phyloP scores from a whole-genome alignment of 306 rosid species.

The Lathyrus oleraceus region DNA sequence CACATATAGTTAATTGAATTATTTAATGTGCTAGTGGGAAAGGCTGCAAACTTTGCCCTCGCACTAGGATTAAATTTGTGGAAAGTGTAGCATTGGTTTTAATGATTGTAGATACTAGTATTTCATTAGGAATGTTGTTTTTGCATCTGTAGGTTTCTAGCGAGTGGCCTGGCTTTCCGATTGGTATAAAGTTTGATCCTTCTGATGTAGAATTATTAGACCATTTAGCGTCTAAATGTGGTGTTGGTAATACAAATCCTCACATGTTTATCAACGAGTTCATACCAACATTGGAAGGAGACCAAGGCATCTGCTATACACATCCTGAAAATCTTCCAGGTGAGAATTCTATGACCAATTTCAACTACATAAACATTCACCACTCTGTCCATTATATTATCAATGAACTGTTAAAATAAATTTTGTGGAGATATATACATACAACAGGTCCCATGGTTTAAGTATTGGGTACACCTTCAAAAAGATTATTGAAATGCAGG shows the following conservation, averaged over 20 bases:
- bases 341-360: conserved; percentile 38
- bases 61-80: not conserved
- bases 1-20: not conserved
- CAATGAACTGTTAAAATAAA: conserved; percentile 15
- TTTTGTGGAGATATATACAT: not conserved
- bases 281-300: conserved; percentile 75
- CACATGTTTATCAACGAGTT: conserved; percentile 73
- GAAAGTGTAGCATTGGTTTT: conserved; percentile 22
- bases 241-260: conserved; percentile 53
- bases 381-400: not conserved
- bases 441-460: no score
- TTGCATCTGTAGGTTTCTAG: conserved; percentile 55
- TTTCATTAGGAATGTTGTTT: conserved; percentile 19
- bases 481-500: not conserved
- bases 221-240: conserved; percentile 81
- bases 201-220: conserved; percentile 67
- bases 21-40: conserved; percentile 9
- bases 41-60: conserved; percentile 16
- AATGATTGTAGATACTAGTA: conserved; percentile 19
- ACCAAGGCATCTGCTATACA: conserved; percentile 70
- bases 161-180: conserved; percentile 93
- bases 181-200: conserved; percentile 93
- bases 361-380: not conserved
- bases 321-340: conserved; percentile 95
- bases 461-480: no score